phyloP scores from a whole-genome alignment of 163 green algal species.

The Prototheca cutis region DNA sequence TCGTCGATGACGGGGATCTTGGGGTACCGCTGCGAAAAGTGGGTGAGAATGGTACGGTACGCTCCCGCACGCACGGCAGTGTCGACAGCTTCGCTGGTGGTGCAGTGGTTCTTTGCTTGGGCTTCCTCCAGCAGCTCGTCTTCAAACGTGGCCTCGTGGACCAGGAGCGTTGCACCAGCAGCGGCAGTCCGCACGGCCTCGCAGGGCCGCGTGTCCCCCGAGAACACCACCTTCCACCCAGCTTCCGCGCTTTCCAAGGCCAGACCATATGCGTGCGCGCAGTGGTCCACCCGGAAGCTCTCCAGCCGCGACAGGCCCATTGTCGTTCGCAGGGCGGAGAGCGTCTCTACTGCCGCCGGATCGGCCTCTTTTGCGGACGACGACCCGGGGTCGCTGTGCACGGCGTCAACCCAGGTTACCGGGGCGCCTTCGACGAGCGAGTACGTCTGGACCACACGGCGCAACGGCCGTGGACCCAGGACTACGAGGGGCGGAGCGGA shows the following conservation, averaged over 20 bases:
- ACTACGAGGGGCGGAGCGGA: slow-evolving; percentile 58
- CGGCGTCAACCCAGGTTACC: slow-evolving; percentile 45
- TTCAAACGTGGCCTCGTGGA: slow-evolving; percentile 98
- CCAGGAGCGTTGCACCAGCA: slow-evolving; percentile 66
- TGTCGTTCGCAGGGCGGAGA: slow-evolving; percentile 7
- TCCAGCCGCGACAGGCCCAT: slow-evolving; percentile 53
- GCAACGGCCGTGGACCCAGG: slow-evolving; percentile 67
- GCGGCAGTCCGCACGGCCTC: slow-evolving; percentile 56
- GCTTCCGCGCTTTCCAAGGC: slow-evolving; percentile 16
- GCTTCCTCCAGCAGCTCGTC: slow-evolving; percentile 73
- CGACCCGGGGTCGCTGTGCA: not conserved
- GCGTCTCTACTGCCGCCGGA: not conserved
- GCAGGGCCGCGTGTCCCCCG: slow-evolving; percentile 86
- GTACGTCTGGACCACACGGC: slow-evolving; percentile 50
- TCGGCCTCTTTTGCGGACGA: not conserved
- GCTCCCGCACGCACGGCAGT: slow-evolving; percentile 47
- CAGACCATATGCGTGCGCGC: slow-evolving; percentile 36
- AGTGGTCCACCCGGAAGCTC: slow-evolving; percentile 70
- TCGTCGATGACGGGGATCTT: slow-evolving; percentile 63
- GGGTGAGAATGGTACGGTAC: slow-evolving; percentile 85
- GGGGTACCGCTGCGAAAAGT: slow-evolving; percentile 95
- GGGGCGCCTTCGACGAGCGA: slow-evolving; percentile 34
- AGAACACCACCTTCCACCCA: slow-evolving; percentile 67
- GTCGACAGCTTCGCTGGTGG: slow-evolving; percentile 67
- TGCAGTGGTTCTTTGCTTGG: slow-evolving; percentile 80